These are phyloP conservation scores for Mortierella sp. DNA, from an alignment of 371 early-diverging fungal genomes.

Conservation along the genomic window DNA sequence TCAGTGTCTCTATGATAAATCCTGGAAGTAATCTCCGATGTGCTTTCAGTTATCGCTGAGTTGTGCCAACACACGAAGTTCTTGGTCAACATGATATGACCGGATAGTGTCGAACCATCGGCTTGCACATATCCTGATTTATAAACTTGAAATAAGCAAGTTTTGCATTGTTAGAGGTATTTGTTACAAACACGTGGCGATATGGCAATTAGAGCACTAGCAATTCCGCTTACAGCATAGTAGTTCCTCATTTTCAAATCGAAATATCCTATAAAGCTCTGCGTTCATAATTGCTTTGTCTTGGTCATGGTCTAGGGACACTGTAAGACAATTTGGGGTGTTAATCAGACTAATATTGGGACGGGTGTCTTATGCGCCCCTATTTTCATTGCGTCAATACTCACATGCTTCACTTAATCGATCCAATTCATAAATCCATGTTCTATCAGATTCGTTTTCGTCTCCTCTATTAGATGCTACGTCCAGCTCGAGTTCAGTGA, in stretches of 20 bases:
- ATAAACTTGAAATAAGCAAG: constrained; percentile 27
- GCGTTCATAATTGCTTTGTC: constrained; percentile 52
- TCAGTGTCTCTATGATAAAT: constrained; percentile 8
- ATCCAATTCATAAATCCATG: constrained; percentile 47
- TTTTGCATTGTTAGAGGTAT: background rate
- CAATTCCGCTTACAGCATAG: constrained; percentile 38
- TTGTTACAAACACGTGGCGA: background rate
- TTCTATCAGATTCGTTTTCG: constrained; percentile 40
- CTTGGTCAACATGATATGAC: constrained; percentile 42
- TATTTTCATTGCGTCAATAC: background rate
- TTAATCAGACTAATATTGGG: background rate
- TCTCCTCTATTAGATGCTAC: constrained; percentile 19
- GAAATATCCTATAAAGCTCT: constrained; percentile 37
- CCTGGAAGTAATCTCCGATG: constrained; percentile 15
- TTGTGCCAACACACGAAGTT: constrained; percentile 57
- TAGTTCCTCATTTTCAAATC: constrained; percentile 41
- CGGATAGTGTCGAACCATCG: constrained; percentile 28
- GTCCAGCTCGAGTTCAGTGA: constrained; percentile 41
- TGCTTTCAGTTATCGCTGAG: constrained; percentile 40
- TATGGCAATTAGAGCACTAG: background rate
- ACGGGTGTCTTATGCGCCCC: background rate
- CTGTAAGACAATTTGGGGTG: constrained; percentile 12
- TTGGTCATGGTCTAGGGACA: constrained; percentile 50
- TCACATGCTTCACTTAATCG: constrained; percentile 54
- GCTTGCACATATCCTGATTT: constrained; percentile 42